These are phyloP conservation scores for Camellia japonica DNA, from an alignment of 148 eudicot species.

Conservation along the genomic window DNA sequence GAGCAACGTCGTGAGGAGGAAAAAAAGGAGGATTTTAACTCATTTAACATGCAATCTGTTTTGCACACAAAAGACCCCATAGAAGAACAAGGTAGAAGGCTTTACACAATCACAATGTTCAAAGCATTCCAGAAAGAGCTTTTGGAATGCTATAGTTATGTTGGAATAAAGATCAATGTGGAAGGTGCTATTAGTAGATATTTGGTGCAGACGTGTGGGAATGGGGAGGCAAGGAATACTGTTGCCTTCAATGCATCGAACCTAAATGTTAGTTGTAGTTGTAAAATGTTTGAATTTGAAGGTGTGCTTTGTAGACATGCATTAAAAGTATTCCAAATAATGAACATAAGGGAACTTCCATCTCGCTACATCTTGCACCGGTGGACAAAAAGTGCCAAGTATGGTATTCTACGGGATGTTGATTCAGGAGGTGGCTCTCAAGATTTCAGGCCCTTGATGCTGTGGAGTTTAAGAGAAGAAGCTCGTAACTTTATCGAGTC, in stretches of 20 bases:
- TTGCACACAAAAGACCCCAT: slow-evolving; percentile 55
- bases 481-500: slow-evolving; percentile 47
- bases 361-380: slow-evolving; percentile 55
- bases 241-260: slow-evolving; percentile 58
- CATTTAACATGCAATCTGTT: slow-evolving; percentile 44
- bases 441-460: slow-evolving; percentile 50
- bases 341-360: slow-evolving; percentile 57
- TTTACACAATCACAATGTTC: slow-evolving; percentile 46
- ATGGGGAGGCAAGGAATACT: slow-evolving; percentile 56
- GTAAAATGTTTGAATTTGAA: slow-evolving; percentile 63
- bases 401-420: slow-evolving; percentile 43
- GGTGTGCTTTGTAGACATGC: slow-evolving; percentile 62
- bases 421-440: slow-evolving; percentile 49
- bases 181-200: slow-evolving; percentile 54
- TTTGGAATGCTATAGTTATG: slow-evolving; percentile 46
- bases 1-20: slow-evolving; percentile 57
- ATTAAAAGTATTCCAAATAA: slow-evolving; percentile 50
- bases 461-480: slow-evolving; percentile 62
- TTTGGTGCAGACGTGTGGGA: slow-evolving; percentile 49
- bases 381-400: slow-evolving; percentile 52
- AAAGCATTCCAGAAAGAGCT: slow-evolving; percentile 58
- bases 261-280: slow-evolving; percentile 51
- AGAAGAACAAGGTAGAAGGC: slow-evolving; percentile 54
- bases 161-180: slow-evolving; percentile 47
- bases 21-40: slow-evolving; percentile 50